Percentiles rank a stretch among this genome's conserved stretches.
Conservation (phyloP, 306 rosid species). For the Inga laurina region DNA sequence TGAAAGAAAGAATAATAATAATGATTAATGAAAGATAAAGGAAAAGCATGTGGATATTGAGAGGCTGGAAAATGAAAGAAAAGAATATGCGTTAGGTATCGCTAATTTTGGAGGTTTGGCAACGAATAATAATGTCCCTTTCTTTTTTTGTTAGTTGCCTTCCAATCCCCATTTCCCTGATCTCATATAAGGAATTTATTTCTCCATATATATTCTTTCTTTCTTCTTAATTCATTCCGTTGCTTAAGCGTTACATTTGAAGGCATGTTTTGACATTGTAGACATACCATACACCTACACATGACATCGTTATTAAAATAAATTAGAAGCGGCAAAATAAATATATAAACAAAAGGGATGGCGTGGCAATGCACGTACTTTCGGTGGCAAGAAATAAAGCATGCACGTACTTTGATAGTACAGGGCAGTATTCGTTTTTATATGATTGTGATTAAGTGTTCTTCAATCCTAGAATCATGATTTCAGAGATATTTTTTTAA, state of each 20-base stretch:
- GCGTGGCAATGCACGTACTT: background rate
- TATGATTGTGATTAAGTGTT: no score
- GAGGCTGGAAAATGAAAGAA: constrained; percentile 27
- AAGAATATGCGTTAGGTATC: background rate
- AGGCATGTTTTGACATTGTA: background rate
- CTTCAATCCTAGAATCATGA: no score
- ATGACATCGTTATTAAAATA: background rate
- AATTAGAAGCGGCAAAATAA: background rate
- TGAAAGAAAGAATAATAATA: constrained; percentile 11
- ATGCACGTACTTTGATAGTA: background rate
- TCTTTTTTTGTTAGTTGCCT: background rate
- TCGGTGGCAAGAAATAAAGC: background rate
- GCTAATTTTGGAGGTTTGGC: background rate
- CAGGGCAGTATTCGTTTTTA: no score
- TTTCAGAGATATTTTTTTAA: no score
- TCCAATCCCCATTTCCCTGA: background rate
- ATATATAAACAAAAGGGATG: background rate
- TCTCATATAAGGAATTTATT: background rate
- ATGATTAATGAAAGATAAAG: background rate
- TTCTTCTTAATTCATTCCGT: background rate
- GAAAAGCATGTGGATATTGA: background rate
- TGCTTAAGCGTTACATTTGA: background rate
- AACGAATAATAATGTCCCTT: background rate
- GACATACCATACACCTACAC: no score
- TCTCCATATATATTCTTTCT: background rate